Percentiles rank a stretch among this genome's conserved stretches.
Evolutionary conservation across 305 asterid species (phyloP).

Genomic region (Lippia alba): DNA sequence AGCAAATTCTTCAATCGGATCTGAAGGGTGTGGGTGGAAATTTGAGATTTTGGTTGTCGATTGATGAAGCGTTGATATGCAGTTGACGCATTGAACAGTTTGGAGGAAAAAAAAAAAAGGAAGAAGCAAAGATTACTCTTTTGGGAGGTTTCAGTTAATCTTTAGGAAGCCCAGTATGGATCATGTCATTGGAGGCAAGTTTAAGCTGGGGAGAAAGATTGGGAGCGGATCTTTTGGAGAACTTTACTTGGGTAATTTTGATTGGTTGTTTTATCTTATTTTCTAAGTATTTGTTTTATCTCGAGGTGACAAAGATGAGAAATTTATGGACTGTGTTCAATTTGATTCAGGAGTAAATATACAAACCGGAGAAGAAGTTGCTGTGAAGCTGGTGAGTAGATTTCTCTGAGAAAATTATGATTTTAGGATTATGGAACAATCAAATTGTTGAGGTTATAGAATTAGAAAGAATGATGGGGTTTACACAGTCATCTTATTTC

Average conservation of each 20-base stretch:
- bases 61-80: constrained; percentile 22
- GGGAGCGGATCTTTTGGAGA: constrained; percentile 98
- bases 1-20: constrained; percentile 36
- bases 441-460: not conserved
- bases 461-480: constrained; percentile 21
- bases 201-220: constrained; percentile 89
- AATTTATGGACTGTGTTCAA: constrained; percentile 21
- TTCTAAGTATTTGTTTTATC: not conserved
- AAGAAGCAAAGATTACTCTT: constrained; percentile 17
- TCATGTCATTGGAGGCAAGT: constrained; percentile 86
- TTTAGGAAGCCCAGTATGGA: constrained; percentile 57
- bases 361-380: constrained; percentile 95
- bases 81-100: constrained; percentile 22
- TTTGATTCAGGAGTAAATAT: constrained; percentile 67
- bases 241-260: constrained; percentile 75
- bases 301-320: constrained; percentile 9
- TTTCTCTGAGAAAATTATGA: constrained; percentile 5
- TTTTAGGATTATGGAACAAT: not conserved
- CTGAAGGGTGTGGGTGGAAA: constrained; percentile 38
- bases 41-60: constrained; percentile 38
- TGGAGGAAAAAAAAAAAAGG: constrained; percentile 25
- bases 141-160: constrained; percentile 36
- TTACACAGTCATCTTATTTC: constrained; percentile 14
- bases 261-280: constrained; percentile 11
- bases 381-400: constrained; percentile 79